Evolutionary conservation across 2,329 filamentous ascomycete species (phyloP).

Genomic region (Neofusicoccum laricinum): DNA sequence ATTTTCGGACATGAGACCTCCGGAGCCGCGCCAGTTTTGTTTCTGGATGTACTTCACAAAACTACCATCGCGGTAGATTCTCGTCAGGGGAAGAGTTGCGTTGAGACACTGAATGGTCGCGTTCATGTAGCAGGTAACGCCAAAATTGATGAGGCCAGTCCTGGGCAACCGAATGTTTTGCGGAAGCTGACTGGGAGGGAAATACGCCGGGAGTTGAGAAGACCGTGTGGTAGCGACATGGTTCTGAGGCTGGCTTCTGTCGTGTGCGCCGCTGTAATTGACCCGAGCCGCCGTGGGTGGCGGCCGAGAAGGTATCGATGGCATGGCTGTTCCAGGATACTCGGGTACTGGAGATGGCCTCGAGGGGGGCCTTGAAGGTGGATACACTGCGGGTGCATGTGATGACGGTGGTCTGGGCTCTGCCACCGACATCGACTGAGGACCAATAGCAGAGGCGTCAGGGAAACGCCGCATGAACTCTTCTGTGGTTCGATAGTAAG

Average conservation of each 20-base stretch:
- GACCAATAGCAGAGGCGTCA: conserved; percentile 59
- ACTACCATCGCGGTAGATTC: conserved; percentile 63
- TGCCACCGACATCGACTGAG: conserved; percentile 58
- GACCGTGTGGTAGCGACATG: conserved; percentile 34
- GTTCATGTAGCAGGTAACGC: conserved; percentile 88
- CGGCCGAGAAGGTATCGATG: conserved; percentile 59
- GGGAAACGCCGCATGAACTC: conserved; percentile 84
- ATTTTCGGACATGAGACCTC: conserved; percentile 60
- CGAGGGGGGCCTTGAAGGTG: conserved; percentile 30
- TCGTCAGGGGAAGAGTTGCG: conserved; percentile 62
- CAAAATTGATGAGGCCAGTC: conserved; percentile 77
- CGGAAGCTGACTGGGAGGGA: conserved; percentile 44
- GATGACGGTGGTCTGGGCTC: conserved; percentile 25
- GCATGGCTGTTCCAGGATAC: conserved; percentile 53
- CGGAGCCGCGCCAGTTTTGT: conserved; percentile 63
- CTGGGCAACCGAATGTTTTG: conserved; percentile 50
- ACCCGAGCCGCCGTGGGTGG: conserved; percentile 55
- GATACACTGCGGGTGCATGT: conserved; percentile 19
- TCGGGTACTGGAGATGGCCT: conserved; percentile 37
- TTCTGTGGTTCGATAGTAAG: conserved; percentile 65
- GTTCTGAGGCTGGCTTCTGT: conserved; percentile 42
- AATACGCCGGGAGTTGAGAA: conserved; percentile 42
- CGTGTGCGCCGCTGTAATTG: conserved; percentile 79
- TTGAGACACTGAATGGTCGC: conserved; percentile 82
- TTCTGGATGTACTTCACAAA: conserved; percentile 59